Percentiles rank a stretch among this genome's conserved stretches.
Evolutionary conservation across 2,329 filamentous ascomycete genomes (phyloP).

Genomic region (Fusarium temperatum): DNA sequence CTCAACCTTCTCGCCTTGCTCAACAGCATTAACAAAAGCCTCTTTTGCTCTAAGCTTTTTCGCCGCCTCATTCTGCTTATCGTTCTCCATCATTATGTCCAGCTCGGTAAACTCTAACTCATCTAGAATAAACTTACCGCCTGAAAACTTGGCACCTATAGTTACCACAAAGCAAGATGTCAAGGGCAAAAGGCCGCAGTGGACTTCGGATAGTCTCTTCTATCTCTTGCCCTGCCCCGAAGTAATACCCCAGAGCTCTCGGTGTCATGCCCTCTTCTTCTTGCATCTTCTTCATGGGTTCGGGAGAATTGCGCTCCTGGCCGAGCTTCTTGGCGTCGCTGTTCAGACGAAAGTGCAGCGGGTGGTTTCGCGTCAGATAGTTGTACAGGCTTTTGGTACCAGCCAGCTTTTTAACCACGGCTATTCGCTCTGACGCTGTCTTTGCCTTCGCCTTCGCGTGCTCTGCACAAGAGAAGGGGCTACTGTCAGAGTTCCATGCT

Average conservation of each 20-base stretch:
- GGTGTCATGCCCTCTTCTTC: too few relatives aligned
- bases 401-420: accelerated
- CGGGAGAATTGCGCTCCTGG: too few relatives aligned
- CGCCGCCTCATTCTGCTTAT: accelerated
- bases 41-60: too few relatives aligned
- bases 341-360: too few relatives aligned
- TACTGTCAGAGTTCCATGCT: background rate
- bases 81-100: background rate
- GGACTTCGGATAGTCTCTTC: background rate
- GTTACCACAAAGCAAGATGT: background rate
- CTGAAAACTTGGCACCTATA: background rate
- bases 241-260: too few relatives aligned
- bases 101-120: background rate
- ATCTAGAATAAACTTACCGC: background rate
- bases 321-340: too few relatives aligned
- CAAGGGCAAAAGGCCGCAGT: background rate
- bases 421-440: too few relatives aligned
- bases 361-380: too few relatives aligned
- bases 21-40: background rate
- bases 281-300: too few relatives aligned
- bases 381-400: too few relatives aligned
- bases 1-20: background rate
- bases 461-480: background rate
- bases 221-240: background rate
- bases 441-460: background rate